Base-by-base conservation (phyloP, 2,329 filamentous ascomycete species). In the Nemania sp. region DNA sequence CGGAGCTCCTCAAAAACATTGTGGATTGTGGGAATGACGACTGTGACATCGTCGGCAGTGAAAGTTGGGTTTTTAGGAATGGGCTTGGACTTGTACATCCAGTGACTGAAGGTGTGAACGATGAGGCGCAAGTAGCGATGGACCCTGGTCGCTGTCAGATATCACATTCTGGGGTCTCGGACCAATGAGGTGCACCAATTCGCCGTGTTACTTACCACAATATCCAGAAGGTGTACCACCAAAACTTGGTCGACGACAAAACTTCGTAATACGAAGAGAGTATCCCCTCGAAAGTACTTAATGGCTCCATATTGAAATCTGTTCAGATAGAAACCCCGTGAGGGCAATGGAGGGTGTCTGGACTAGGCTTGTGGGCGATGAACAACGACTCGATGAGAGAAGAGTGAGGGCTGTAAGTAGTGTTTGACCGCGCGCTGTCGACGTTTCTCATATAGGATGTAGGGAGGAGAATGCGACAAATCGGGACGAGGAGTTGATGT, bases 21-120 rank as follows among this genome's bases (percentile, higher is more conserved):
- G 72, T 96, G 91, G 66, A 98, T 92, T 11, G 93, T 96, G 7
- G 94, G 94, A 63, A 97, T 90, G 69, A 98, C 91, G 65, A 97
- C 92, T 5, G 94, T 97, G 70, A 97, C 92, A 84, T 98, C 91
- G 68, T 90, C 79, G 35, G 87, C 84, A 29, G 87, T 91, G 73
- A 92, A 88, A 46, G 82, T 87, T n/a, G 94, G 92, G 65, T 92
- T 90, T 60, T 87, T 85, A 42, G 92, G 90, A 56, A 94, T 89
- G 43, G 90, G 90, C 64, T 92, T 90, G 25, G 93, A 92, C 76
- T 87, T 90, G 79, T 96, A 97, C 11, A 81, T 82, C 90, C 91
- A 95, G 74, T 96, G 93, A 69, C 90, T 92, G 69, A 90, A 79
- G 70, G 91, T 87, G 74, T 97, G 95, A 68, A 96, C 88, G 69